A percentile compares a stretch with the other conserved stretches of the same genome.
phyloP scores from a whole-genome alignment of 768 basidiomycete species.

The Leccinum uliginosum region DNA sequence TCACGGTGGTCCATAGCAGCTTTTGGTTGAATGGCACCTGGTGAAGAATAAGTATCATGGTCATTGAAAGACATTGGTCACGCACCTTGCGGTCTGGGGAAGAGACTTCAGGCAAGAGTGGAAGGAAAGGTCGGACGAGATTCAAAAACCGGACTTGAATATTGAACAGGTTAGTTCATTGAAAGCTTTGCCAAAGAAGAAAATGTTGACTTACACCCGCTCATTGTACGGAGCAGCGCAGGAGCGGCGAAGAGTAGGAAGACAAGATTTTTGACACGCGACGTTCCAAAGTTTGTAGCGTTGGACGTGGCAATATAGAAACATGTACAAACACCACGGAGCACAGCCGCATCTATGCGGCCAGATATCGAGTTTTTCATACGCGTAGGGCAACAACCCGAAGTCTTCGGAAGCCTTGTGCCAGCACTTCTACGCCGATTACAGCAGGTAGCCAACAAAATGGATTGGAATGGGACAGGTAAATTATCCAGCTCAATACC shows the following conservation, averaged over 20 bases:
- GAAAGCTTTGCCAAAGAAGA: background rate
- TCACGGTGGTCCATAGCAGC: constrained; percentile 97
- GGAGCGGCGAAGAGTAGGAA: constrained; percentile 18
- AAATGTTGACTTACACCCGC: constrained; percentile 61
- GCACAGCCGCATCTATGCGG: constrained; percentile 18
- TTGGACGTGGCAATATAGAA: constrained; percentile 30
- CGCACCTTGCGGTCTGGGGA: constrained; percentile 94
- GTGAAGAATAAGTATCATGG: constrained; percentile 1
- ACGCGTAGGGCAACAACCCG: too few relatives aligned
- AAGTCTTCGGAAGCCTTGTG: background rate
- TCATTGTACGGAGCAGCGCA: constrained; percentile 49
- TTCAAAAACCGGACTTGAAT: constrained; percentile 83
- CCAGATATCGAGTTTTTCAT: too few relatives aligned
- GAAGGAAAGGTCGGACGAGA: constrained; percentile 96
- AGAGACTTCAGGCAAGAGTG: constrained; percentile 94
- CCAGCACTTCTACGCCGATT: background rate
- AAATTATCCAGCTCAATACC: background rate
- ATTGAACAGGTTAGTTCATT: background rate
- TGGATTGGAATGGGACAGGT: background rate
- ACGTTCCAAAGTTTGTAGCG: constrained; percentile 14
- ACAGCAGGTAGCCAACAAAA: background rate
- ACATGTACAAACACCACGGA: constrained; percentile 19
- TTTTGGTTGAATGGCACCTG: constrained; percentile 99
- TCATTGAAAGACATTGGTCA: constrained; percentile 4
- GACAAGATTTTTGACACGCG: constrained; percentile 18